Evolutionary conservation across 2,329 filamentous ascomycete species (phyloP).

Genomic region (Elsinoe ampelina): DNA sequence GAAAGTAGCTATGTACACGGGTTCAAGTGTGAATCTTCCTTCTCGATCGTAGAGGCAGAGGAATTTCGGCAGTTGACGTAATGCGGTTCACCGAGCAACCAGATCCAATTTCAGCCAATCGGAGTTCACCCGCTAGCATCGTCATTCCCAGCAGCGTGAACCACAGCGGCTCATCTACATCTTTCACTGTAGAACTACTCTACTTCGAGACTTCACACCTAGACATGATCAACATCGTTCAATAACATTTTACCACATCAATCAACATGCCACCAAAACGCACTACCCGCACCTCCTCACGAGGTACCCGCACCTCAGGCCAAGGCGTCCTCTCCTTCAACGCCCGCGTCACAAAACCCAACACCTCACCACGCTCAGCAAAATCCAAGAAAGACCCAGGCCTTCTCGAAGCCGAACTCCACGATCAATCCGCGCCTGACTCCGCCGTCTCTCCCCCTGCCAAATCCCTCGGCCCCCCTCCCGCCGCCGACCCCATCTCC

Average conservation of each 20-base stretch:
- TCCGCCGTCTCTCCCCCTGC: conserved; percentile 29
- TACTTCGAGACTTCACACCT: neutral
- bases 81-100: too few species aligned
- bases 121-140: neutral
- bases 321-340: conserved; percentile 55
- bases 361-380: conserved; percentile 29
- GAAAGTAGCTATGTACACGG: too few species aligned
- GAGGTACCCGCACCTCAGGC: conserved; percentile 40
- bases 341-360: conserved; percentile 50
- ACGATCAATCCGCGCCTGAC: conserved; percentile 31
- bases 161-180: neutral
- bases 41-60: too few species aligned
- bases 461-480: conserved; percentile 23
- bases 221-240: neutral
- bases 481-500: conserved; percentile 19
- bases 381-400: conserved; percentile 32
- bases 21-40: too few species aligned
- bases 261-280: conserved; percentile 38
- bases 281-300: conserved; percentile 26
- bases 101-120: neutral
- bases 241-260: neutral
- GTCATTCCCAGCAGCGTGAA: neutral
- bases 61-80: too few species aligned
- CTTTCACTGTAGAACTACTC: neutral
- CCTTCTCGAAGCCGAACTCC: conserved; percentile 22